Conservation (phyloP, 2,329 filamentous ascomycete genomes). For the Trichoderma semiorbis region DNA sequence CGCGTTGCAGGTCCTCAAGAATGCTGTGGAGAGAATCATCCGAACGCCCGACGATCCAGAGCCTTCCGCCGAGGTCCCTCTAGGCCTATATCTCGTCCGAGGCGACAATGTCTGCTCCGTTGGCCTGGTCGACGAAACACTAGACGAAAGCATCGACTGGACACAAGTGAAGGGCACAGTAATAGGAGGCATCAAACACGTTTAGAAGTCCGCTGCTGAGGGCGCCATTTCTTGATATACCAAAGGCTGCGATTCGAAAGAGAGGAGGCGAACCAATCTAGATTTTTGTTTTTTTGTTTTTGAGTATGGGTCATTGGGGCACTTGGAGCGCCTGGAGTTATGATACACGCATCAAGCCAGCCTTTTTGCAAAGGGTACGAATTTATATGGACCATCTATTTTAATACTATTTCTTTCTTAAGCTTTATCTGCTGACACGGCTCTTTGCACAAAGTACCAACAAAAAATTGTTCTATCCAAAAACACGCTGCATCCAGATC, state of each 20-base stretch:
- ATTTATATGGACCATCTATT: conserved; percentile 18
- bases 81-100: conserved; percentile 87
- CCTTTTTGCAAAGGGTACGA: conserved; percentile 19
- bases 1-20: conserved; percentile 62
- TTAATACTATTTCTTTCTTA: neutral
- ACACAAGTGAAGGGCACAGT: conserved; percentile 78
- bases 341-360: neutral
- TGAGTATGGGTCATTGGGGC: neutral
- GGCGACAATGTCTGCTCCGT: conserved; percentile 93
- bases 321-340: conserved; percentile 8
- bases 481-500: conserved; percentile 63
- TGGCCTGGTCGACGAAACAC: conserved; percentile 81
- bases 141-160: conserved; percentile 93
- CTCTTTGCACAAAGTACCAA: neutral
- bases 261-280: neutral
- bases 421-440: conserved; percentile 21
- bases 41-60: conserved; percentile 79
- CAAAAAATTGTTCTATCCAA: conserved; percentile 38
- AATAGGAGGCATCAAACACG: conserved; percentile 81
- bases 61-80: conserved; percentile 71
- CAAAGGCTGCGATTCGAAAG: neutral
- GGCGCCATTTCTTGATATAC: neutral
- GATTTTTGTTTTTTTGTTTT: neutral
- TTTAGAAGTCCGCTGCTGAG: conserved; percentile 36
- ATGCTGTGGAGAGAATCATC: conserved; percentile 87